Evolutionary conservation across 139 green algal species (phyloP).

Genomic region (Cymbomonas tetramitiformis): DNA sequence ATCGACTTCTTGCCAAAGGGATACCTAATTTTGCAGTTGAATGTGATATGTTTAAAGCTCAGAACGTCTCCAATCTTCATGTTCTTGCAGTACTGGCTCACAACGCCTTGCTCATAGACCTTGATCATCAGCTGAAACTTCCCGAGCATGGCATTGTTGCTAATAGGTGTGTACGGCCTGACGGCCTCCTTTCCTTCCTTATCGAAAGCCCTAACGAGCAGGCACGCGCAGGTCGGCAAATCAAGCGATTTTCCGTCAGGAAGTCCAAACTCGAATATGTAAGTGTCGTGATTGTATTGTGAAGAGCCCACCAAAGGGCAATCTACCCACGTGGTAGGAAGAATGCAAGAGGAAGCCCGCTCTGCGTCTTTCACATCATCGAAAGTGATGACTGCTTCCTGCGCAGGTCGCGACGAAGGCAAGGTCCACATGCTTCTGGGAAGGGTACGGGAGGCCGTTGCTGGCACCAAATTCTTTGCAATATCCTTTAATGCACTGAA

Average conservation of each 20-base stretch:
- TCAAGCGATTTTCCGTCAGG: neutral
- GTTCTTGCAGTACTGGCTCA: constrained; percentile 6
- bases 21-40: constrained; percentile 9
- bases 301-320: neutral
- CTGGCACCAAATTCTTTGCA: no score
- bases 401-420: no score
- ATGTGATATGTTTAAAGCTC: constrained; percentile 6
- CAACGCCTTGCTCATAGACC: constrained; percentile 13
- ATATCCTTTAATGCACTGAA: no score
- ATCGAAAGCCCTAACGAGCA: neutral
- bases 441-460: no score
- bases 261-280: constrained; percentile 1
- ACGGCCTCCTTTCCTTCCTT: neutral
- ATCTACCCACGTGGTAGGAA: neutral
- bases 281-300: constrained; percentile 4
- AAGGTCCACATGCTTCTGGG: no score
- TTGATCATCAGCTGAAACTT: constrained; percentile 11
- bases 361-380: no score
- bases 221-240: neutral
- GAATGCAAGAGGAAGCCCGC: no score
- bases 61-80: neutral
- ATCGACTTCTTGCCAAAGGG: constrained; percentile 14
- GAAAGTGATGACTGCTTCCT: no score
- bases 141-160: neutral
- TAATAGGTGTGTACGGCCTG: constrained; percentile 3